A percentile compares a stretch with the other conserved stretches of the same genome.
These are phyloP conservation scores for Trichoderma reesei DNA, from an alignment of 495 filamentous ascomycete genomes.

Conservation along the genomic window DNA sequence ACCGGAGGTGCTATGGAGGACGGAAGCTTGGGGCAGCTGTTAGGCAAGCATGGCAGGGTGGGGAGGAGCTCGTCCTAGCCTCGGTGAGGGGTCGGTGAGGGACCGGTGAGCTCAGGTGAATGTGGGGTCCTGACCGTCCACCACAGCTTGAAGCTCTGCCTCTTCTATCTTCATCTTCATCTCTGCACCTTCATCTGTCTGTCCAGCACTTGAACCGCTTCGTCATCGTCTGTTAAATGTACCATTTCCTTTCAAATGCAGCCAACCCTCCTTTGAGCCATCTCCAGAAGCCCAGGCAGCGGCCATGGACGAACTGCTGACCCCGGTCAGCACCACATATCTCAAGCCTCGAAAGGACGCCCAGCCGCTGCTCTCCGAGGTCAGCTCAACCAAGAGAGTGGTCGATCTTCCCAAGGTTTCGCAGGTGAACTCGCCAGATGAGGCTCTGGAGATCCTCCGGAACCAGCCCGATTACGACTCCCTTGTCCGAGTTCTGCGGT, in stretches of 20 bases:
- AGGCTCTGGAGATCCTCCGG: conserved; percentile 53
- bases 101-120: conserved; percentile 6
- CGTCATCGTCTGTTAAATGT: no score
- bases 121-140: not conserved
- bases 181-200: not conserved
- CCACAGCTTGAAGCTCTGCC: not conserved
- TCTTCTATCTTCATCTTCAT: not conserved
- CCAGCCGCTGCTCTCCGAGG: conserved; percentile 16
- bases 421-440: conserved; percentile 35
- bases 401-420: conserved; percentile 13
- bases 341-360: conserved; percentile 14
- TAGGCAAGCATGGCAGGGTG: not conserved
- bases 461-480: conserved; percentile 52
- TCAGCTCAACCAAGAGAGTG: conserved; percentile 15
- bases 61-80: not conserved
- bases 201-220: not conserved
- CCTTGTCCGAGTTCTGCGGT: conserved; percentile 42
- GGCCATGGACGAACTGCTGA: conserved; percentile 43
- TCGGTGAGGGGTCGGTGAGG: conserved; percentile 2
- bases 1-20: not conserved
- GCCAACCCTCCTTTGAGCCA: not conserved
- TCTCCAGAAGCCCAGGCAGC: conserved; percentile 4
- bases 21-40: not conserved
- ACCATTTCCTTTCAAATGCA: conserved; percentile 11
- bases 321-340: conserved; percentile 37